phyloP scores from a whole-genome alignment of 768 basidiomycete genomes.

The Brasilioporus rufonigricans region DNA sequence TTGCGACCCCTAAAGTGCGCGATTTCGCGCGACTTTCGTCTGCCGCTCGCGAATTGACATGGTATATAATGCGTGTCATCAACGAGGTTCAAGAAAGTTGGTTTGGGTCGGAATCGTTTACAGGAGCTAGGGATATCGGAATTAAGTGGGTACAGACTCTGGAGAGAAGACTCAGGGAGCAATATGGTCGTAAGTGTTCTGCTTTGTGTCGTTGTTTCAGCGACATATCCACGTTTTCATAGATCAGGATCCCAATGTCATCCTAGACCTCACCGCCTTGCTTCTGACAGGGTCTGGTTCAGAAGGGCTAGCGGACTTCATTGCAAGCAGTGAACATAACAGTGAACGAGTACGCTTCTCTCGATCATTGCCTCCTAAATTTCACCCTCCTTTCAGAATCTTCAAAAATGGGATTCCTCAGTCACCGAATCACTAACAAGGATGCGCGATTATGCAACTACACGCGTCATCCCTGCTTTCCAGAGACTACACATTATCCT shows the following conservation, averaged over 20 bases:
- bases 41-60: conserved; percentile 64
- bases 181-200: conserved; percentile 60
- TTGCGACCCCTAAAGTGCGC: conserved; percentile 53
- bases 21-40: conserved; percentile 73
- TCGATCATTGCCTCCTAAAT: conserved; percentile 8
- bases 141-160: conserved; percentile 68
- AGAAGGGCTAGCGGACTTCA: conserved; percentile 68
- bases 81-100: conserved; percentile 72
- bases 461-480: conserved; percentile 67
- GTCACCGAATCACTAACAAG: conserved; percentile 68
- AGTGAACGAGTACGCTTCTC: conserved; percentile 65
- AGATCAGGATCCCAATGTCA: conserved; percentile 62
- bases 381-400: conserved; percentile 47
- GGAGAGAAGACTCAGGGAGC: conserved; percentile 60
- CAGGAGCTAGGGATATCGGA: conserved; percentile 70
- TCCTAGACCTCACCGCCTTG: conserved; percentile 69
- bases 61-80: conserved; percentile 67
- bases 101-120: conserved; percentile 65
- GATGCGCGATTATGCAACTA: conserved; percentile 71
- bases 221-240: conserved; percentile 14
- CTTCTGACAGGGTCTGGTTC: conserved; percentile 71
- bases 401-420: conserved; percentile 81
- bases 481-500: conserved; percentile 75
- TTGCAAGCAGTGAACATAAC: conserved; percentile 76
- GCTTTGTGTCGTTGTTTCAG: conserved; percentile 9